Conservation (phyloP, 495 filamentous ascomycete species). For the Astrothelium macrocarpum region DNA sequence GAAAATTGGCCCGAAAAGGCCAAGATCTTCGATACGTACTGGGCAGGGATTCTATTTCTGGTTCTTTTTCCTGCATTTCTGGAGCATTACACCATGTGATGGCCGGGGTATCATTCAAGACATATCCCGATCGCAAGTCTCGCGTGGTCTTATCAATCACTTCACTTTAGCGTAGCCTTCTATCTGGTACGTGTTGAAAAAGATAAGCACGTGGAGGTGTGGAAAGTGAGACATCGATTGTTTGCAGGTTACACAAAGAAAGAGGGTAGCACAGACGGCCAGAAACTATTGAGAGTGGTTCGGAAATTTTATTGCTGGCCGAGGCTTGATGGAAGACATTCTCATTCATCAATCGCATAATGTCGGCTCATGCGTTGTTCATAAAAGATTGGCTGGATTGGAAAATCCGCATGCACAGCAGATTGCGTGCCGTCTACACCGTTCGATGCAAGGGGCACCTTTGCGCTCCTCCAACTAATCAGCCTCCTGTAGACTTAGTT, state of each 20-base stretch:
- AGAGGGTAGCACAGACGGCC: too few relatives aligned
- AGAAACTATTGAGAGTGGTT: too few relatives aligned
- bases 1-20: neutral
- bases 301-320: too few relatives aligned
- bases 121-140: neutral
- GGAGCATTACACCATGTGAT: neutral
- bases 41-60: neutral
- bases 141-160: neutral
- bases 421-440: neutral
- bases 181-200: neutral
- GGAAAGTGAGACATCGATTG: too few relatives aligned
- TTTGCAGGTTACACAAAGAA: too few relatives aligned
- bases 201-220: too few relatives aligned
- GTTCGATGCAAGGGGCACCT: neutral
- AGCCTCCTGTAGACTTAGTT: neutral
- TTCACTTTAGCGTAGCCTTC: neutral
- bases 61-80: neutral
- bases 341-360: too few relatives aligned
- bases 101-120: neutral
- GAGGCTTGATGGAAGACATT: too few relatives aligned
- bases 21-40: neutral
- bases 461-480: neutral
- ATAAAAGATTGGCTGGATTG: too few relatives aligned
- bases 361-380: too few relatives aligned
- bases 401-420: too few relatives aligned